A percentile compares a stretch with the other conserved stretches of the same genome.
phyloP scores from a whole-genome alignment of 768 basidiomycete genomes.

The Artomyces pyxidatus region DNA sequence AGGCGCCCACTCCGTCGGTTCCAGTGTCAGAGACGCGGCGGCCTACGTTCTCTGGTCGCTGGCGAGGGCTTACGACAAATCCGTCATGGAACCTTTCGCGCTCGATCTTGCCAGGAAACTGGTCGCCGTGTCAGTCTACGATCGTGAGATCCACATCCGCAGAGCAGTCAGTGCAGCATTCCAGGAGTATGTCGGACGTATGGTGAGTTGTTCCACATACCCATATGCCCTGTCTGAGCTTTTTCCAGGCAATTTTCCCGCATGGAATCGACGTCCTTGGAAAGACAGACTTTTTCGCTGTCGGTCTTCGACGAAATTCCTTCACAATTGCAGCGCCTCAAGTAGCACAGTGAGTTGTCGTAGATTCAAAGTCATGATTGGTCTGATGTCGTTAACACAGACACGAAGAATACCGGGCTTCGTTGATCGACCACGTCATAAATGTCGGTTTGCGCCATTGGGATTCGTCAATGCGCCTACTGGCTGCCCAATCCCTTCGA shows the following conservation, averaged over 20 bases:
- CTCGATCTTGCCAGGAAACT: slow-evolving; percentile 59
- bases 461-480: slow-evolving; percentile 73
- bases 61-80: slow-evolving; percentile 64
- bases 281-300: slow-evolving; percentile 92
- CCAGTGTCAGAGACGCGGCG: slow-evolving; percentile 90
- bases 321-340: slow-evolving; percentile 81
- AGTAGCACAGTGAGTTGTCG: slow-evolving; percentile 67
- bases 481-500: slow-evolving; percentile 70
- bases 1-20: slow-evolving; percentile 89
- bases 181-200: slow-evolving; percentile 93
- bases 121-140: slow-evolving; percentile 76
- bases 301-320: slow-evolving; percentile 77
- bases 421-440: slow-evolving; percentile 65
- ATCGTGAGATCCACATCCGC: slow-evolving; percentile 91
- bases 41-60: slow-evolving; percentile 94
- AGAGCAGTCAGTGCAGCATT: slow-evolving; percentile 96
- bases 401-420: slow-evolving; percentile 64
- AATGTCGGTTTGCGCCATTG: slow-evolving; percentile 78
- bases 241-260: slow-evolving; percentile 70
- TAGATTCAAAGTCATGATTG: background rate
- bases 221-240: slow-evolving; percentile 4
- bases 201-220: slow-evolving; percentile 42
- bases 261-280: slow-evolving; percentile 91
- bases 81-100: slow-evolving; percentile 53
- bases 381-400: slow-evolving; percentile 32